Evolutionary conservation across 2,329 filamentous ascomycete species (phyloP), one percentile per base, ranked within the genome.

Genomic region (Fusarium tjaetaba): DNA sequence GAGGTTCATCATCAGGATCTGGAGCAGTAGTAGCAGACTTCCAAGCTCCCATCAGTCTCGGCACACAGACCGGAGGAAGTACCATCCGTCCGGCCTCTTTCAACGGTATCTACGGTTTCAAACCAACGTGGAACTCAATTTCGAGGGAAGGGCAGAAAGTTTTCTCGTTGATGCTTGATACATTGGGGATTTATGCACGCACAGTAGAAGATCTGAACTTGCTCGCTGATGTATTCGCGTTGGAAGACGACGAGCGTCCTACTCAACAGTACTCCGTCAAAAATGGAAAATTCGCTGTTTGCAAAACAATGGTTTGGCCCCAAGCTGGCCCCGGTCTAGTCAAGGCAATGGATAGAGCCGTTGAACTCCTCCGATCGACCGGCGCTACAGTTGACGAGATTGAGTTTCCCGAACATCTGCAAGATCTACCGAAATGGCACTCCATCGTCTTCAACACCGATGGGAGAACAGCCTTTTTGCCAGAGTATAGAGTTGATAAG

Each of bases 1-100:
- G 90, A 2, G 90, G 90, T n/a, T 92, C 90, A 0, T 91, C 89
- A 0, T 89, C 88, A 0, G 90, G 91, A 0, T 91, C 90, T 1
- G 90, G 85, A 1, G 90, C 90, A 1, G 90, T 89, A 0, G 89
- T 92, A 3, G 90, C 82, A 7, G 90, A 92, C 67, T 86, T 88
- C 53, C 90, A 92, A 70, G 86, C 85, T 0, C 87, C 89, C 0
- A 76, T 92, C 14, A 85, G 81, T 0, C 81, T 92, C 0, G 90
- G 90, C 1, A 90, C 90, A 0, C 90, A 92, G 76, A 93, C 90
- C 0, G 89, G 87, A 4, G 90, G 90, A 1, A 90, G 88, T 61
- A 87, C 83, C 0, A 88, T 92, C 39, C 85, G 90, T 0, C 90
- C 90, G 0, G 90, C 83, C 0, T 90, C 88, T 0, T 92, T 87